Evolutionary conservation across 1,139 yeast genomes (phyloP), one percentile per base, ranked within the genome.

Genomic region (Hanseniaspora uvarum): DNA sequence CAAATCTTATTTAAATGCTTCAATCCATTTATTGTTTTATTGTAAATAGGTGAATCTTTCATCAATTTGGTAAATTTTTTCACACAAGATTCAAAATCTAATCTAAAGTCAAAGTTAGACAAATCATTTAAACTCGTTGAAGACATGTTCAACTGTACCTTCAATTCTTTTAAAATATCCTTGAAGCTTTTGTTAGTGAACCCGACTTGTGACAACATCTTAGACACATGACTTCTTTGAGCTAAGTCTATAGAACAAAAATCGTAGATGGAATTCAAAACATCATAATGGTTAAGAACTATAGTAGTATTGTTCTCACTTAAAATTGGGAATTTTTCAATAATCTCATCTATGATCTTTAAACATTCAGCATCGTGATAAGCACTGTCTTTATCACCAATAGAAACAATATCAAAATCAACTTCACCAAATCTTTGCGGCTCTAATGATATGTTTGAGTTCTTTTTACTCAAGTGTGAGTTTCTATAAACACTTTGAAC

Each of bases 301-400:
- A 89, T 74, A 12, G 72, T 67, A 0, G 83, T 73, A 34, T 77
- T 77, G 0, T 78, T 72, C 26, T 72, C 70, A 41, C 74, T 76
- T 62, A 84, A 80, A 49, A 83, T 81, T 0, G 94, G 89, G 56
- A 86, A 79, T 1, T 75, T 64, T 5, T 73, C 68, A 2, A 85
- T 67, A 5, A 88, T 73, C 60, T 87, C 95, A 62, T 85, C 94
- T 37, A 87, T 74, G 1, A 87, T 84, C 60, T 85, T 84, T 50
- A 92, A 71, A 57, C 92, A 79, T 63, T 92, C 98, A 0, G 96
- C 96, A 64, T 92, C 97, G 60, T 83, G 75, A 52, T 77, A 73
- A 5, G 79, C 70, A 8, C 74, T 63, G 56, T 73, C 77, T 1
- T 69, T 57, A 0, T 76, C 63, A 44, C 78, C 79, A 31, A 72